A percentile compares a stretch with the other conserved stretches of the same genome.
Conservation (phyloP, 106 monocot species). For the Narthecium ossifragum region DNA sequence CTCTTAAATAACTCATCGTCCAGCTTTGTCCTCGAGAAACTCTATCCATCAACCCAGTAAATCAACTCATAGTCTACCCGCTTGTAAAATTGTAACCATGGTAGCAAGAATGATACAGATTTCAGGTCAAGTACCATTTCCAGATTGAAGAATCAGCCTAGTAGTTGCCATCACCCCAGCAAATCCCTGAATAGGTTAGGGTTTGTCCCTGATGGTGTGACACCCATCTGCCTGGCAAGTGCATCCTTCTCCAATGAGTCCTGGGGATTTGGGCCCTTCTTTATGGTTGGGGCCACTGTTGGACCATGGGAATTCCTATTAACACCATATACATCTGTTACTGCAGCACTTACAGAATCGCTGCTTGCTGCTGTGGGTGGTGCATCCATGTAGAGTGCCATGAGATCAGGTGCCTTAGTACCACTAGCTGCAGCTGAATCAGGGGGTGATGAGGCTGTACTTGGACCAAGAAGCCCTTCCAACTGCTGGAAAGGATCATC, state of each 20-base stretch:
- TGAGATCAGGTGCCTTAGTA: constrained; percentile 43
- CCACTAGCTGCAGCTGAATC: constrained; percentile 10
- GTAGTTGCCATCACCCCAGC: constrained; percentile 40
- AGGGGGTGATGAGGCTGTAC: constrained; percentile 12
- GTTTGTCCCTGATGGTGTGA: constrained; percentile 75
- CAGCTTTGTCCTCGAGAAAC: not conserved
- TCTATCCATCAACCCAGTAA: not conserved
- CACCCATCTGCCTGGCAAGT: constrained; percentile 73
- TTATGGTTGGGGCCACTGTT: constrained; percentile 8
- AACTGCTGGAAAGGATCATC: constrained; percentile 79
- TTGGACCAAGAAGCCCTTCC: constrained; percentile 74
- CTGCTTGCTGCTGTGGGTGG: not conserved
- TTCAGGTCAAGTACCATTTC: not conserved
- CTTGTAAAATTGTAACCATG: not conserved
- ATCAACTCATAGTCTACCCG: not conserved
- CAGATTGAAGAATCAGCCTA: not conserved
- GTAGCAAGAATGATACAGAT: not conserved
- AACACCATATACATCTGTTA: constrained; percentile 4
- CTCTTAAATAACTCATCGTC: not conserved
- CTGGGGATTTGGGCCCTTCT: constrained; percentile 69
- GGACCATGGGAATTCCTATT: constrained; percentile 22
- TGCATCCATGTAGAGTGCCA: constrained; percentile 35
- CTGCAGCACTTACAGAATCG: constrained; percentile 5
- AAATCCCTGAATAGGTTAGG: constrained; percentile 86
- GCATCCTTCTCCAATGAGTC: constrained; percentile 83